These are phyloP conservation scores for Cytospora leucostoma DNA, from an alignment of 2,329 filamentous ascomycete species.

Conservation along the genomic window DNA sequence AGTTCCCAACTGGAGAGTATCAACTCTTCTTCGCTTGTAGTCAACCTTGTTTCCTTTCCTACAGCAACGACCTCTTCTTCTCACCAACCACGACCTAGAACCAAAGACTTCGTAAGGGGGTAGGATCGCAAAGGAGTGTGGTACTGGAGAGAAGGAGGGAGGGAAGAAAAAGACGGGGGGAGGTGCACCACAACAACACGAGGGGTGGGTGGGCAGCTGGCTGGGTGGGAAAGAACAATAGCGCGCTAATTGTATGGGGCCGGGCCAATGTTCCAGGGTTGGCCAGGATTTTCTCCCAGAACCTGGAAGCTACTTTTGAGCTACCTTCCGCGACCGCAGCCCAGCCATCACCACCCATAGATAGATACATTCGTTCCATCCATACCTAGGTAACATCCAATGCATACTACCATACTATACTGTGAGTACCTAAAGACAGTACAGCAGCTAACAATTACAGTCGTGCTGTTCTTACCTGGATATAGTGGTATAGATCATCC, in stretches of 20 bases:
- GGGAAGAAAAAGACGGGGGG: not conserved
- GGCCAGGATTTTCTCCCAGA: not conserved
- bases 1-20: not conserved
- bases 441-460: too few species aligned
- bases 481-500: too few species aligned
- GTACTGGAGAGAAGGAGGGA: not conserved
- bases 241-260: conserved; percentile 3
- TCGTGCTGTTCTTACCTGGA: too few species aligned
- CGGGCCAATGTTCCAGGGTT: not conserved
- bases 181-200: not conserved
- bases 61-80: conserved; percentile 1
- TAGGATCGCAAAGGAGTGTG: not conserved
- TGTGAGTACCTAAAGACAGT: too few species aligned
- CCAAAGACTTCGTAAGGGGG: not conserved
- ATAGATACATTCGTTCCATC: too few species aligned
- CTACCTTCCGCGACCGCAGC: too few species aligned
- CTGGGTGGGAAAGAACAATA: not conserved
- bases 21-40: not conserved
- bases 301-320: too few species aligned
- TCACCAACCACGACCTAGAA: not conserved
- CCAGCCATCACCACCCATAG: too few species aligned
- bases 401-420: too few species aligned
- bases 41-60: not conserved
- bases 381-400: too few species aligned
- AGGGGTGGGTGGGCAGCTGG: not conserved